Base-by-base conservation (phyloP, 1,139 yeast species). In the Suhomyces panamericanus region DNA sequence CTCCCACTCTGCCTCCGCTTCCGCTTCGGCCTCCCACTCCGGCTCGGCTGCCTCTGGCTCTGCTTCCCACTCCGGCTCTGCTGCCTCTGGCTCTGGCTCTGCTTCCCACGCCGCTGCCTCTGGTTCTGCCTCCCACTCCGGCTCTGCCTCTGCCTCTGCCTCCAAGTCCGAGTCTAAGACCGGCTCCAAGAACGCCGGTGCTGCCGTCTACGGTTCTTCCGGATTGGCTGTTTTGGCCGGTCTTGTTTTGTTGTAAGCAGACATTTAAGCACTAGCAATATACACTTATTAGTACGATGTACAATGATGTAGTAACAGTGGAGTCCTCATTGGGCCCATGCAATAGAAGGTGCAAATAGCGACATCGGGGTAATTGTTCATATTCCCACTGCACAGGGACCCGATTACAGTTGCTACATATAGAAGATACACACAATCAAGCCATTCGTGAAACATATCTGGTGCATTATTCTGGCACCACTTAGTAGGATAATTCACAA, bases 141-240 rank as follows among this genome's bases (percentile, higher is more conserved):
- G 49, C 26, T 39, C 49, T 9, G 46, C 54, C 35, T 49, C 52
- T 22, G 40, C 47, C 17, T 44, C 51, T 20, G 24, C 24, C 24
- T 20, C 24, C 24, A 20, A 20, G 24, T 20, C 24, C 8, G 24
- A 20, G 24, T 26, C 29, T 35, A 35, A 47, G 7, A 45, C 56
- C 38, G 37, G 52, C 28, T 52, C 53, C 45, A 55, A 55, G 34
- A 52, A 55, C 29, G 46, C 44, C 44, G 59, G 53, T 38, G 62
- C 56, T 41, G 52, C 50, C 41, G 54, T 36, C 29, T 48, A 51
- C 49, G 67, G 57, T 17, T 48, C 59, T 42, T 60, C 61, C 49
- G 58, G 62, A 31, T 53, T 64, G 41, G 67, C 63, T 44, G 69
- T 63, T 30, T 47, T 60, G 39, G 68, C 62, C 32, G 66, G 68